Conservation (phyloP, 306 rosid genomes). For the Pyrus betulifolia region DNA sequence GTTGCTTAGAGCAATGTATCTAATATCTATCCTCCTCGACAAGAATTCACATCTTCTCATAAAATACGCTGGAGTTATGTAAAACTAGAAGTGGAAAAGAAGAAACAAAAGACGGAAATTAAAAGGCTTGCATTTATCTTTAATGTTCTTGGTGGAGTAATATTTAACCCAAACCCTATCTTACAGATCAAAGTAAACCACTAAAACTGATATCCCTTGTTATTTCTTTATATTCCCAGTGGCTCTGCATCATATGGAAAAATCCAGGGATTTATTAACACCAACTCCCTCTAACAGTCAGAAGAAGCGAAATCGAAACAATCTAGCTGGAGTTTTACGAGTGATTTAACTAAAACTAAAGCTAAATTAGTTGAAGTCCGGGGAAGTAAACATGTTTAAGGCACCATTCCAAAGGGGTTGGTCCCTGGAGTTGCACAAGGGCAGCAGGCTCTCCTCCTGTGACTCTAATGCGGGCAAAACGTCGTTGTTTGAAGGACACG, state of each 20-base stretch:
- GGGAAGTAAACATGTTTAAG: conserved; percentile 18
- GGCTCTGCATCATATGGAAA: background rate
- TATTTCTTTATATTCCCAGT: background rate
- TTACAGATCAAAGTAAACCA: background rate
- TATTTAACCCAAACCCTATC: background rate
- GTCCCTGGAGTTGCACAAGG: conserved; percentile 23
- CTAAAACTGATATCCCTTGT: background rate
- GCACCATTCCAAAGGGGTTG: conserved; percentile 35
- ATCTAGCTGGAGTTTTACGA: background rate
- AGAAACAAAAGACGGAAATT: background rate
- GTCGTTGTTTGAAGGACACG: conserved; percentile 16
- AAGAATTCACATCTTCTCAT: too few species aligned
- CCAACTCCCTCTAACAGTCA: background rate
- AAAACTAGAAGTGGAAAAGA: too few species aligned
- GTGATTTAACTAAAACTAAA: background rate
- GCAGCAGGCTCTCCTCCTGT: conserved; percentile 30
- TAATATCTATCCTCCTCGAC: too few species aligned
- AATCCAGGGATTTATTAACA: background rate
- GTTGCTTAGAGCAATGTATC: background rate
- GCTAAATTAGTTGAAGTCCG: conserved; percentile 15
- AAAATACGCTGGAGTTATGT: background rate
- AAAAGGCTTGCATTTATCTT: background rate
- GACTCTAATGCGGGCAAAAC: conserved; percentile 35
- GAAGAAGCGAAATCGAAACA: background rate
- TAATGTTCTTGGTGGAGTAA: background rate